These are phyloP conservation scores for Buxus sempervirens DNA, from an alignment of 164 flowering plant species.

Conservation along the genomic window DNA sequence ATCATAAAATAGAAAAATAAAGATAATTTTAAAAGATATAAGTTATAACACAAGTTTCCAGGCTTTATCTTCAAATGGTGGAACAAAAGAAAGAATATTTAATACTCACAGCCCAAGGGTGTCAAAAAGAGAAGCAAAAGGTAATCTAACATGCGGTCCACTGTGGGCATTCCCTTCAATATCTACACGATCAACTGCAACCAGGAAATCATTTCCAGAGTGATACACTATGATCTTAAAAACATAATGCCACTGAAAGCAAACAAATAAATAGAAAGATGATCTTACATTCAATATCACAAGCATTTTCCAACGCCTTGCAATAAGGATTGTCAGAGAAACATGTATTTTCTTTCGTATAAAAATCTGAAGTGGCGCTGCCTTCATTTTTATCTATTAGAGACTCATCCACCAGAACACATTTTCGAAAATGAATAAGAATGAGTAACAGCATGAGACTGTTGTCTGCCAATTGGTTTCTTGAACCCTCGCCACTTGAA, in stretches of 20 bases:
- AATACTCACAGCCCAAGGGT: slow-evolving; percentile 83
- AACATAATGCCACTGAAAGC: background rate
- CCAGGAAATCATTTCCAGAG: slow-evolving; percentile 5
- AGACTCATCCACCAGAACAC: slow-evolving; percentile 37
- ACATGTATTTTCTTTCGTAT: slow-evolving; percentile 37
- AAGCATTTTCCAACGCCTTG: slow-evolving; percentile 77
- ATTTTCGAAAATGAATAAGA: slow-evolving; percentile 74
- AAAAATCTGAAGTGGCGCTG: slow-evolving; percentile 39
- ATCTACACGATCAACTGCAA: slow-evolving; percentile 83
- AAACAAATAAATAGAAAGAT: slow-evolving; percentile 2
- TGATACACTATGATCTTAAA: background rate
- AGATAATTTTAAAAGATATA: too few relatives aligned
- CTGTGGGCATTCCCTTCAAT: slow-evolving; percentile 71
- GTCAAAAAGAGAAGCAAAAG: slow-evolving; percentile 92
- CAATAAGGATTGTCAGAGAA: slow-evolving; percentile 71
- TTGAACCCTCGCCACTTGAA: slow-evolving; percentile 59
- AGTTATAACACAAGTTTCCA: too few relatives aligned
- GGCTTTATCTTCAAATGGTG: background rate
- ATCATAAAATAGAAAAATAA: too few relatives aligned
- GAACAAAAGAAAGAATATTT: background rate
- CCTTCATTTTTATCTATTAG: slow-evolving; percentile 36
- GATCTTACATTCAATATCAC: slow-evolving; percentile 81
- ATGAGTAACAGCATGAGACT: slow-evolving; percentile 76
- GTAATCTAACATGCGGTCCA: slow-evolving; percentile 73
- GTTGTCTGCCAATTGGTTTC: slow-evolving; percentile 68